Evolutionary conservation across 208 protist genomes (phyloP).

Genomic region (Tetramitus jugosus): DNA sequence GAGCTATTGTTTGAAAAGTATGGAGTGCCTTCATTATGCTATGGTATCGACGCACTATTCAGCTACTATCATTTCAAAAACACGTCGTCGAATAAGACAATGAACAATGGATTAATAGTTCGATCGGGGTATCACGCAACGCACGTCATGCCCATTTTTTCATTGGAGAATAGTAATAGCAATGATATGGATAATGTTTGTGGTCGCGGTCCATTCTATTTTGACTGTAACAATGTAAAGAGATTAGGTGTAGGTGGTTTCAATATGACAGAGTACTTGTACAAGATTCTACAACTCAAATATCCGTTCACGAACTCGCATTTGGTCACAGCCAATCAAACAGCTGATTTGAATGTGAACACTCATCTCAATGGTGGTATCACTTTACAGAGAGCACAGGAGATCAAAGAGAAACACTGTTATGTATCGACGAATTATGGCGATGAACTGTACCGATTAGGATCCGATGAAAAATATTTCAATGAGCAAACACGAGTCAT

Average conservation of each 20-base stretch:
- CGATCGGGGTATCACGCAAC: neutral
- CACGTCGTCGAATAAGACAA: no score
- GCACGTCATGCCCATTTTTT: neutral
- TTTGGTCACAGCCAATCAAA: no score
- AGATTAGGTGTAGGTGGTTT: constrained; percentile 5
- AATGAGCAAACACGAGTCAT: neutral
- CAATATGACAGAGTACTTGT: neutral
- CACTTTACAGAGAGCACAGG: neutral
- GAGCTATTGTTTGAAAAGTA: constrained; percentile 17
- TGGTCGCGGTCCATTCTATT: no score
- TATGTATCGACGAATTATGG: neutral
- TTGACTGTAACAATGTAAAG: no score
- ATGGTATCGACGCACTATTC: neutral
- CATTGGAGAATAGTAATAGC: neutral
- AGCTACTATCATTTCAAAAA: neutral
- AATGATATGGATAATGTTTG: constrained; percentile 9
- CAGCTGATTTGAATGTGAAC: no score
- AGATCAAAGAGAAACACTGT: constrained; percentile 6
- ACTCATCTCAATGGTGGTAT: no score
- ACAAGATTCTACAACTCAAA: constrained; percentile 7
- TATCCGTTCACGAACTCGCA: neutral
- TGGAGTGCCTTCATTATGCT: neutral
- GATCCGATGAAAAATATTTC: neutral
- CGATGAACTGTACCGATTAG: neutral
- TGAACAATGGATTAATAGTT: neutral